phyloP scores from a whole-genome alignment of 352 stramenopile genomes.

The Phytopythium vexans region DNA sequence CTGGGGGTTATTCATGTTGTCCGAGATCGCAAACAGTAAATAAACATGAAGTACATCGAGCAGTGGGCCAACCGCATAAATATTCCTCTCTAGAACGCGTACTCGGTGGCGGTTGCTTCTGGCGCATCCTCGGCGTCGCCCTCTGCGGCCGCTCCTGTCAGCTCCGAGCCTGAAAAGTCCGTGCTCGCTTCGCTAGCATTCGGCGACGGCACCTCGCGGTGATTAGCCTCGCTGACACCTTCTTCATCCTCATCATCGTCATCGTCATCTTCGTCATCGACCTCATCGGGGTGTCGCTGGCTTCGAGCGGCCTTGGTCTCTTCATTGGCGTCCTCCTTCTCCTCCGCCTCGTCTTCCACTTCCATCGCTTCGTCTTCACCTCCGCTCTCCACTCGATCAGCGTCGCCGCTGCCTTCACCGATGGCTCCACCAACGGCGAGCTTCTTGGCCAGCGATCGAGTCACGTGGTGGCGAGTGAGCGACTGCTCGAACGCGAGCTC shows the following conservation, averaged over 20 bases:
- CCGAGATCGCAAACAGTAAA: no score
- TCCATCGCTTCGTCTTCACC: constrained; percentile 11
- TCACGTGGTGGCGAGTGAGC: constrained; percentile 21
- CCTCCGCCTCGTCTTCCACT: constrained; percentile 36
- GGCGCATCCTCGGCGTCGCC: constrained; percentile 1
- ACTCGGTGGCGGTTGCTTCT: constrained; percentile 4
- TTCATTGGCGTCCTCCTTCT: constrained; percentile 29
- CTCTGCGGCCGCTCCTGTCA: not conserved
- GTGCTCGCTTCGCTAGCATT: constrained; percentile 7
- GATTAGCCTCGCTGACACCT: constrained; percentile 9
- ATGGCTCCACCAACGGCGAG: constrained; percentile 2
- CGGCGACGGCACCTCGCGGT: no score
- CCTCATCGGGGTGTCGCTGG: constrained; percentile 14
- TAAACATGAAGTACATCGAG: no score
- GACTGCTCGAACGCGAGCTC: constrained; percentile 40
- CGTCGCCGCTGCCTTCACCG: not conserved
- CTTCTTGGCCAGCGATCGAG: constrained; percentile 10
- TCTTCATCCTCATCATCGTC: constrained; percentile 18
- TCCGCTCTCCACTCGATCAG: not conserved
- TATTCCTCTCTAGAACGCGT: constrained; percentile 11
- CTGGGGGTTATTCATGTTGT: not conserved
- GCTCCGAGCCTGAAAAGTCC: constrained; percentile 3
- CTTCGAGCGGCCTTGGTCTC: constrained; percentile 12
- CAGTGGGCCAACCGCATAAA: constrained; percentile 3
- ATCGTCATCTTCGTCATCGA: constrained; percentile 23